A percentile compares a stretch with the other conserved stretches of the same genome.
Evolutionary conservation across 805 yeast species (phyloP).

Genomic region (Candida boidinii): DNA sequence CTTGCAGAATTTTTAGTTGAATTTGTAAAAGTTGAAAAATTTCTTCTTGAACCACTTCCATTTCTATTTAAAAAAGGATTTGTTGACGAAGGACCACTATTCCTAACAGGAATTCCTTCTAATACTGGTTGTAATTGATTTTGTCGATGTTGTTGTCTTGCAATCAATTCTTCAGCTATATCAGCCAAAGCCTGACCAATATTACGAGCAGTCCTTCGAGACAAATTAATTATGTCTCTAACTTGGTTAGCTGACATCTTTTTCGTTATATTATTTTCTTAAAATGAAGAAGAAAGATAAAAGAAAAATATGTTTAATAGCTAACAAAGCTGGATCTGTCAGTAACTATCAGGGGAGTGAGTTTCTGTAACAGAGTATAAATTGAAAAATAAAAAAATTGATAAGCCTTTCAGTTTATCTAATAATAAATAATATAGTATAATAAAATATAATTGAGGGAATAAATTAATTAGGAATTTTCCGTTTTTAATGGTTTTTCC

Average conservation of each 20-base stretch:
- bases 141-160: constrained; percentile 22
- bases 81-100: constrained; percentile 8
- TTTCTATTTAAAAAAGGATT: constrained; percentile 18
- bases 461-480: no score
- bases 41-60: constrained; percentile 14
- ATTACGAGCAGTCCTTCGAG: constrained; percentile 38
- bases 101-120: constrained; percentile 32
- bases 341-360: no score
- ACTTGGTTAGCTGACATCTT: constrained; percentile 26
- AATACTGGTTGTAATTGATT: constrained; percentile 18
- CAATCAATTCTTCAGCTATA: constrained; percentile 27
- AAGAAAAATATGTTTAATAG: no score
- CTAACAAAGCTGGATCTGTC: no score
- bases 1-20: constrained; percentile 9
- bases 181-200: constrained; percentile 41
- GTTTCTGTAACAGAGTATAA: no score
- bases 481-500: no score
- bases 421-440: no score
- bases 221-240: constrained; percentile 36
- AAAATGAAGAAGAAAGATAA: no score
- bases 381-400: no score
- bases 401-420: no score
- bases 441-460: no score
- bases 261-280: no score
- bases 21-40: constrained; percentile 16